Evolutionary conservation across 306 rosid species (phyloP).

Genomic region (Calophaca sinica): DNA sequence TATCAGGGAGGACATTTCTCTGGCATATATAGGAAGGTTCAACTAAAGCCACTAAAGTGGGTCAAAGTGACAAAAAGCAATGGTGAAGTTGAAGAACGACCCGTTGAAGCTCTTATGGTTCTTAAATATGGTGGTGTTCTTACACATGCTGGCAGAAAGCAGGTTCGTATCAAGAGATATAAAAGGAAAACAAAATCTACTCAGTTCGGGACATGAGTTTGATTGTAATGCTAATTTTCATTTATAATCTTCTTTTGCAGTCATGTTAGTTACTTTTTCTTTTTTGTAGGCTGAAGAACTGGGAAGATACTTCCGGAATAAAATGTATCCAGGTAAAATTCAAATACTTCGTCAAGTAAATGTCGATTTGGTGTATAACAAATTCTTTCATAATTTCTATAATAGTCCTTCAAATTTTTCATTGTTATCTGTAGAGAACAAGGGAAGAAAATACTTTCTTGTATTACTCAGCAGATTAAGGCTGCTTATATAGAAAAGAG

Average conservation of each 20-base stretch:
- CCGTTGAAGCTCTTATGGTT: slow-evolving; percentile 94
- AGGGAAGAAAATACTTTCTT: too few relatives aligned
- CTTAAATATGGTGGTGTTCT: slow-evolving; percentile 99
- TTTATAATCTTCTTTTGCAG: slow-evolving; percentile 31
- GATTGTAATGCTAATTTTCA: slow-evolving; percentile 24
- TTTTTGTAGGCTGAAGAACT: slow-evolving; percentile 93
- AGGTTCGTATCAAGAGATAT: slow-evolving; percentile 58
- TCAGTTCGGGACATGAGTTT: slow-evolving; percentile 33
- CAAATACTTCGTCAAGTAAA: slow-evolving; percentile 25
- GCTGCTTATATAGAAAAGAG: too few relatives aligned
- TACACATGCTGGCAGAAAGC: slow-evolving; percentile 98
- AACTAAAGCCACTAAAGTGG: slow-evolving; percentile 96
- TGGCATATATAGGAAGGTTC: slow-evolving; percentile 97
- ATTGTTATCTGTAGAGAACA: too few relatives aligned
- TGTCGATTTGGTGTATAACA: slow-evolving; percentile 4
- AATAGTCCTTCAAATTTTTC: neutral
- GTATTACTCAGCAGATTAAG: too few relatives aligned
- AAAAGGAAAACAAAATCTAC: slow-evolving; percentile 23
- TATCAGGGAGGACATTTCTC: slow-evolving; percentile 97
- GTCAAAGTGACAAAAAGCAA: slow-evolving; percentile 69
- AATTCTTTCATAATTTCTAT: slow-evolving; percentile 10
- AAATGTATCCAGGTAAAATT: slow-evolving; percentile 92
- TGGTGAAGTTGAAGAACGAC: slow-evolving; percentile 94
- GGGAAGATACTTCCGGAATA: slow-evolving; percentile 94
- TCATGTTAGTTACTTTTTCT: slow-evolving; percentile 32